Conservation (phyloP, 148 eudicot species). For the Camellia sinensis region DNA sequence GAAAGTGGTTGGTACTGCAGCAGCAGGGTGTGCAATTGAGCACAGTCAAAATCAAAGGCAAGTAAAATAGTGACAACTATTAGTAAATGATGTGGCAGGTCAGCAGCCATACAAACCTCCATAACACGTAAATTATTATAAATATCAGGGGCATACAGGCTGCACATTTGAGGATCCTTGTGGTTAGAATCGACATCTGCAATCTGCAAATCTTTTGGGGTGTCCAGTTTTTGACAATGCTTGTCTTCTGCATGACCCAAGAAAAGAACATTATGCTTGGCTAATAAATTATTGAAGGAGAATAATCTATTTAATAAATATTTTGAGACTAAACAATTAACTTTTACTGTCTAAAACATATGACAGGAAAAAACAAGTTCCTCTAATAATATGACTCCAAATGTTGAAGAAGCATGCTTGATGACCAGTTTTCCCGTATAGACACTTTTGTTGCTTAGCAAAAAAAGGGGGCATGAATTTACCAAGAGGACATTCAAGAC, state of each 20-base stretch:
- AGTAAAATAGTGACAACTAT: background rate
- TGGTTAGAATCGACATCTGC: constrained; percentile 65
- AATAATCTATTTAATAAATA: background rate
- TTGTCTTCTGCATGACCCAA: constrained; percentile 42
- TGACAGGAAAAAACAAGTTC: background rate
- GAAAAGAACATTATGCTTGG: constrained; percentile 5
- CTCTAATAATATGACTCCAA: background rate
- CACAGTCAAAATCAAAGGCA: background rate
- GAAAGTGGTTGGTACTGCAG: background rate
- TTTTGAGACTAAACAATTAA: background rate
- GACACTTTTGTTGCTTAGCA: background rate
- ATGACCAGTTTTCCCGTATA: background rate
- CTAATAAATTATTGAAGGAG: background rate
- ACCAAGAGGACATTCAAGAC: background rate
- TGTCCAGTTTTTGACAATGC: constrained; percentile 29
- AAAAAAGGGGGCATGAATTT: background rate
- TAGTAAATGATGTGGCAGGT: background rate
- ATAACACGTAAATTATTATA: constrained; percentile 42
- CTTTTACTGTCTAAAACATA: background rate
- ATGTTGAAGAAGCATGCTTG: background rate
- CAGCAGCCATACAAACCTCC: constrained; percentile 55
- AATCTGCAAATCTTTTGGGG: constrained; percentile 34
- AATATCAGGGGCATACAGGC: constrained; percentile 71
- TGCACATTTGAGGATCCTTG: constrained; percentile 82
- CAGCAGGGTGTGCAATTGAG: background rate